Evolutionary conservation across 495 filamentous ascomycete genomes (phyloP).

Genomic region (Podospora fimiseda): DNA sequence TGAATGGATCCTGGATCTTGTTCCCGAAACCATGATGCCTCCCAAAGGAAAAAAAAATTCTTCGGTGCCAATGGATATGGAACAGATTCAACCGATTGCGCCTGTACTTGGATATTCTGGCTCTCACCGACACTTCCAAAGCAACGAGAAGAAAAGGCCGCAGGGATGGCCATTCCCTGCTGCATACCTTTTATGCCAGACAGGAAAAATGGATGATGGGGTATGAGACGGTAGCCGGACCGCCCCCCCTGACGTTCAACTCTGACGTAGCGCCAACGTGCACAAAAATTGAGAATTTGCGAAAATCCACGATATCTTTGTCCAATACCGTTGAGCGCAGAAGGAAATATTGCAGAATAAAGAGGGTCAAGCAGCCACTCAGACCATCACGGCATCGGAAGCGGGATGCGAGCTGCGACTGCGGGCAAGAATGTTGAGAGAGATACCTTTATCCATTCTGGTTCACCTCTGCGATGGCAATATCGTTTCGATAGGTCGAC

Average conservation of each 20-base stretch:
- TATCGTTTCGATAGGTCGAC: background rate
- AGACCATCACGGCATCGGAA: background rate
- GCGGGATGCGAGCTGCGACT: background rate
- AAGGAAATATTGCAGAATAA: conserved; percentile 14
- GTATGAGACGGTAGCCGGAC: too few relatives aligned
- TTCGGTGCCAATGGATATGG: conserved; percentile 7
- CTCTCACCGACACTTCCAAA: conserved; percentile 28
- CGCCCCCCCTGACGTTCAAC: conserved; percentile 11
- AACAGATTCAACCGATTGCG: conserved; percentile 17
- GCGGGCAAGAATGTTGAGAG: background rate
- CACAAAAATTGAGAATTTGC: conserved; percentile 22
- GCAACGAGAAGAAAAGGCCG: conserved; percentile 6
- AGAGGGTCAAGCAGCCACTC: too few relatives aligned
- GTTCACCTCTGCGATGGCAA: background rate
- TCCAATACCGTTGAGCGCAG: conserved; percentile 20
- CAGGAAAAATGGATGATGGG: too few relatives aligned
- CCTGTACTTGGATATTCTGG: conserved; percentile 10
- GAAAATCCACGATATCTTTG: conserved; percentile 21
- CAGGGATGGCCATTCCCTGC: conserved; percentile 12
- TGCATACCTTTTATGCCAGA: conserved; percentile 21
- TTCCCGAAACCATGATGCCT: conserved; percentile 1
- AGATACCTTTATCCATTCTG: background rate
- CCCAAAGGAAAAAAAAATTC: conserved; percentile 15
- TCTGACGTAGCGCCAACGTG: conserved; percentile 28
- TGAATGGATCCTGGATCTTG: conserved; percentile 11